Percentiles rank a stretch among this genome's conserved stretches.
Conservation (phyloP, 169 alveolate genomes). For the Toxoplasma gondii region DNA sequence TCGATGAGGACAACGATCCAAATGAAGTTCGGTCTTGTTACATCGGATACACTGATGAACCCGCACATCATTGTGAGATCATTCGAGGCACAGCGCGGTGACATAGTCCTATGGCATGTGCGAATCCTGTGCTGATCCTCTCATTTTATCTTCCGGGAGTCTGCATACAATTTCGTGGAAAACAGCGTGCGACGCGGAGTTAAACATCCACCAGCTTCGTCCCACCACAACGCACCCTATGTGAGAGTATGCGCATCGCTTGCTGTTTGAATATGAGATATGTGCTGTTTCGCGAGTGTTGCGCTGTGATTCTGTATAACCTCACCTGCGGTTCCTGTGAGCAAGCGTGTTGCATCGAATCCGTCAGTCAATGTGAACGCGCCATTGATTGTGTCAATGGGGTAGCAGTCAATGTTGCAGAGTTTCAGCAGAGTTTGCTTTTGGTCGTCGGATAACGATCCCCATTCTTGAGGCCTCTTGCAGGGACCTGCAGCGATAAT, state of each 20-base stretch:
- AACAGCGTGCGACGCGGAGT: too few relatives aligned
- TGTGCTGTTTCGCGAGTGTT: background rate
- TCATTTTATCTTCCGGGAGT: too few relatives aligned
- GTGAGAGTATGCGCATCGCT: slow-evolving; percentile 36
- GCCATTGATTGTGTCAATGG: background rate
- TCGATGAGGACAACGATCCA: too few relatives aligned
- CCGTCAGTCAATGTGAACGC: background rate
- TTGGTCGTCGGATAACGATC: slow-evolving; percentile 2
- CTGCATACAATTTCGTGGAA: too few relatives aligned
- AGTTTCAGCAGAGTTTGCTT: slow-evolving; percentile 19
- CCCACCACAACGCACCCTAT: background rate
- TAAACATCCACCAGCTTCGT: background rate
- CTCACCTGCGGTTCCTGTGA: slow-evolving; percentile 40
- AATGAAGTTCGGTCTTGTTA: too few relatives aligned
- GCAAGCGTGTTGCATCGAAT: background rate
- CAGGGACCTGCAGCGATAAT: slow-evolving; percentile 17
- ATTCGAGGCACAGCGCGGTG: too few relatives aligned
- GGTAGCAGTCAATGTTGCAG: slow-evolving; percentile 25
- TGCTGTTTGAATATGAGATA: background rate
- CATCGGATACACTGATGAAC: too few relatives aligned
- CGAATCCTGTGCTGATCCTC: too few relatives aligned
- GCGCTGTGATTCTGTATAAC: background rate
- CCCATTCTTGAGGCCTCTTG: slow-evolving; percentile 44
- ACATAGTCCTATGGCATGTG: too few relatives aligned
- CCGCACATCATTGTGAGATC: too few relatives aligned